Percentiles rank a stretch among this genome's conserved stretches.
Conservation (phyloP, 306 rosid genomes). For the Quercus aquifolioides region DNA sequence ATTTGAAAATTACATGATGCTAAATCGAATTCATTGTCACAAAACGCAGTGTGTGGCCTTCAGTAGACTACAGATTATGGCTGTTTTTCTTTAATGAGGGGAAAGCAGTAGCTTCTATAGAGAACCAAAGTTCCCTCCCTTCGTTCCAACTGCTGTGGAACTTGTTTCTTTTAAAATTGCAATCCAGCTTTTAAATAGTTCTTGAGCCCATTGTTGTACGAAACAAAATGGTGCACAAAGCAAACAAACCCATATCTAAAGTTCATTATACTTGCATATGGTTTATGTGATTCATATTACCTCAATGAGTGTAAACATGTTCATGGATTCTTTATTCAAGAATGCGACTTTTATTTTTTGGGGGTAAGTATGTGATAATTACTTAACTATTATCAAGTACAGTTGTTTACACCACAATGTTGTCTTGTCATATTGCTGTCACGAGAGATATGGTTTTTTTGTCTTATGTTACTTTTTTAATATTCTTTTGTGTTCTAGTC, state of each 20-base stretch:
- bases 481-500: not conserved
- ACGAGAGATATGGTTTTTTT: not conserved
- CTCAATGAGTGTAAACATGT: not conserved
- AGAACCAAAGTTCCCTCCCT: not conserved
- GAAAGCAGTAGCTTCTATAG: not conserved
- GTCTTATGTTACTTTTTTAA: not conserved
- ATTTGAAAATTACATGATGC: too few relatives aligned
- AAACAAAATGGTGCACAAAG: not conserved
- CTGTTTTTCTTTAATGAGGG: not conserved
- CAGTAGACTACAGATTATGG: not conserved
- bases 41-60: not conserved
- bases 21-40: too few relatives aligned
- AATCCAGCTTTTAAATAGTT: not conserved
- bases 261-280: not conserved
- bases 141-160: not conserved
- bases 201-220: not conserved
- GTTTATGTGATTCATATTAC: not conserved
- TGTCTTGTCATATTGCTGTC: not conserved
- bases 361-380: not conserved
- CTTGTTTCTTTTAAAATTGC: not conserved
- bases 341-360: not conserved
- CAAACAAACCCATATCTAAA: not conserved
- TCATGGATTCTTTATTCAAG: not conserved
- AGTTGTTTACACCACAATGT: not conserved
- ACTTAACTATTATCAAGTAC: not conserved